Base-by-base conservation (phyloP, 768 basidiomycete genomes). In the Infundibulicybe gibba region DNA sequence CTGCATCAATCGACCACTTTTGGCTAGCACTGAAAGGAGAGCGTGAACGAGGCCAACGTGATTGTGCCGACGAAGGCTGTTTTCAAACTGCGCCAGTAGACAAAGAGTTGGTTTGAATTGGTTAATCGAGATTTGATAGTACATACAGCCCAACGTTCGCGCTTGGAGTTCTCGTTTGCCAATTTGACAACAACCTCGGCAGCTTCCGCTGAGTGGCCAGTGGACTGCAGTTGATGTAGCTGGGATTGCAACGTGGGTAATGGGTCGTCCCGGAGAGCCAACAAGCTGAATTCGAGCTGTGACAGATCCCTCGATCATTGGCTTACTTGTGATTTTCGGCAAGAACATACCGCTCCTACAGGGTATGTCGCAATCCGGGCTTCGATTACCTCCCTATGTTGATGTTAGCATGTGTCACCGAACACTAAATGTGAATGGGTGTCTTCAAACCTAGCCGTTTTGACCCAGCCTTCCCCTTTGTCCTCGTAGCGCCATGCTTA, bases 321-420 rank as follows among this genome's bases (percentile, higher is more conserved):
- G 16, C 41, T 41, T 30, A 48, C 43, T 51, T 55, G 32, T 34
- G 52, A 30, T 30, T 39, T n/a, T 12, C 40, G 20, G 45, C 35
- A 20, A 34, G 38, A 37, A 74, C 87, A 58, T 68, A 97, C 92
- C 50, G 94, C 84, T 53, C 89, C 93, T 15, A 79, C 65, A 9
- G 93, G 93, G 65, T 99, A 95, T 10, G 90, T 94, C 16, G 77
- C 81, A 68, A 99, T 99, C 51, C 95, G 80, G 20, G 74, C 72
- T 64, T 95, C 87, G 43, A 98, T 90, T 19, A 87, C 87, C 54
- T 86, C 85, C 57, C 89, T 91, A 54, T 49, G 32, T 45, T 33
- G 35, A 45, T 31, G 41, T 52, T 45, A 61, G 60, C 49, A 59
- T 54, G 41, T 47, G 45, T 45, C 46, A 47, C 46, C 52, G 38